Evolutionary conservation across 345 rosid genomes (phyloP).

Genomic region (Moricandia arvensis): DNA sequence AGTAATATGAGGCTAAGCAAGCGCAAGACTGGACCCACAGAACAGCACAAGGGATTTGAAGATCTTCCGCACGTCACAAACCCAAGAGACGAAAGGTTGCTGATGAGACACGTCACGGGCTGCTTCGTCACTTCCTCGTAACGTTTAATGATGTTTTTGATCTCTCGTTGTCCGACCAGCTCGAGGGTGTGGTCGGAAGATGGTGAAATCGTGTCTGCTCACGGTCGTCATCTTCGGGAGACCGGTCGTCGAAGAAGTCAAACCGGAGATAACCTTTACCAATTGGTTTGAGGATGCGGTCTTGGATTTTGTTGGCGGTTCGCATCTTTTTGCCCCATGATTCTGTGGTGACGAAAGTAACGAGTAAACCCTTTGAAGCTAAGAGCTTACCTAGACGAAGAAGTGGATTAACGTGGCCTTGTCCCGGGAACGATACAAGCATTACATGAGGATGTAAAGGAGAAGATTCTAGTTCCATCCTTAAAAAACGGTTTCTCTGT

Average conservation of each 20-base stretch:
- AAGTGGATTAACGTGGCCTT: constrained; percentile 83
- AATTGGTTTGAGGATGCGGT: constrained; percentile 46
- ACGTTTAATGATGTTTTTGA: constrained; percentile 47
- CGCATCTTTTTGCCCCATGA: constrained; percentile 54
- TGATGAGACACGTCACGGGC: constrained; percentile 74
- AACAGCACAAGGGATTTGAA: constrained; percentile 74
- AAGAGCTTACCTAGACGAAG: constrained; percentile 73
- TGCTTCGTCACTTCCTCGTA: constrained; percentile 48
- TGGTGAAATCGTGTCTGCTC: constrained; percentile 32
- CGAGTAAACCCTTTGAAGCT: constrained; percentile 71
- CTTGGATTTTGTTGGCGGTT: constrained; percentile 43
- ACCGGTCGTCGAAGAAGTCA: constrained; percentile 66
- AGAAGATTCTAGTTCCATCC: constrained; percentile 42
- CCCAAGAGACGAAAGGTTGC: constrained; percentile 87
- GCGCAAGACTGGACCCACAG: constrained; percentile 95
- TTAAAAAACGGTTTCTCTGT: background rate
- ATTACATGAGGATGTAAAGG: constrained; percentile 58
- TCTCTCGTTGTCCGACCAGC: constrained; percentile 42
- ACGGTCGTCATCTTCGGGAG: constrained; percentile 51
- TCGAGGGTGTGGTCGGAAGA: constrained; percentile 54
- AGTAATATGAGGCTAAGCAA: constrained; percentile 65
- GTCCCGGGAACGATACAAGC: constrained; percentile 75
- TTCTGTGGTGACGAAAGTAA: constrained; percentile 61
- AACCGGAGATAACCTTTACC: constrained; percentile 67
- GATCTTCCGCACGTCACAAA: constrained; percentile 66